Evolutionary conservation across 2,329 filamentous ascomycete species (phyloP).

Genomic region (Diaporthe nobilis): DNA sequence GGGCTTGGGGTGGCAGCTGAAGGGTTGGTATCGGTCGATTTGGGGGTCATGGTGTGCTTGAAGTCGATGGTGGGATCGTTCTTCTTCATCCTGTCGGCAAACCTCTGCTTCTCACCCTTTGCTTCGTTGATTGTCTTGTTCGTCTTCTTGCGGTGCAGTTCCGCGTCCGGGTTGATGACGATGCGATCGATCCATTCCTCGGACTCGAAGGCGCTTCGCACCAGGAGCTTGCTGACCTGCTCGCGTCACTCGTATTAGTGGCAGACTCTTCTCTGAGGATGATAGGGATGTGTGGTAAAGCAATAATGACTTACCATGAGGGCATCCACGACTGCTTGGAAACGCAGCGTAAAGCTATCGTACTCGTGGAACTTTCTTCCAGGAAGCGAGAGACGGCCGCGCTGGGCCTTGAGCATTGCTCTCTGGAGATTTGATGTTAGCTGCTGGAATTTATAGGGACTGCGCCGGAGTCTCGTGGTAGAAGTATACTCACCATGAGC

Average conservation of each 20-base stretch:
- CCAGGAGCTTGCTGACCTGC: background rate
- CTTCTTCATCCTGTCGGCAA: background rate
- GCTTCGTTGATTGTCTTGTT: background rate
- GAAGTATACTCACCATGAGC: background rate
- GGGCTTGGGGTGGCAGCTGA: background rate
- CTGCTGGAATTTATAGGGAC: too few species aligned
- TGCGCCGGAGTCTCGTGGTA: accelerated
- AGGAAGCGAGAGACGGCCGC: background rate
- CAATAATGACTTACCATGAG: background rate
- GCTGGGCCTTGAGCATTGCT: background rate
- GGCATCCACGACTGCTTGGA: background rate
- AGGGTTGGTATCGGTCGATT: background rate
- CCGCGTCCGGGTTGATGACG: background rate
- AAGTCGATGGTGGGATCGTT: background rate
- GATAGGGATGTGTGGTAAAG: accelerated
- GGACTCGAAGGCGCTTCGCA: background rate
- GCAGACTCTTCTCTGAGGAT: accelerated
- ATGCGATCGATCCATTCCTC: background rate
- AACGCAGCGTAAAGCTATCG: background rate
- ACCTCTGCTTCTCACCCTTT: background rate
- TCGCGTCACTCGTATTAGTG: background rate
- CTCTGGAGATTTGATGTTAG: background rate
- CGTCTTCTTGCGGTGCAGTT: background rate
- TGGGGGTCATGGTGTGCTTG: too few species aligned
- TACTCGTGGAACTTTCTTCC: background rate